Evolutionary conservation across 495 filamentous ascomycete genomes (phyloP).

Genomic region (Penicillium crystallinum): DNA sequence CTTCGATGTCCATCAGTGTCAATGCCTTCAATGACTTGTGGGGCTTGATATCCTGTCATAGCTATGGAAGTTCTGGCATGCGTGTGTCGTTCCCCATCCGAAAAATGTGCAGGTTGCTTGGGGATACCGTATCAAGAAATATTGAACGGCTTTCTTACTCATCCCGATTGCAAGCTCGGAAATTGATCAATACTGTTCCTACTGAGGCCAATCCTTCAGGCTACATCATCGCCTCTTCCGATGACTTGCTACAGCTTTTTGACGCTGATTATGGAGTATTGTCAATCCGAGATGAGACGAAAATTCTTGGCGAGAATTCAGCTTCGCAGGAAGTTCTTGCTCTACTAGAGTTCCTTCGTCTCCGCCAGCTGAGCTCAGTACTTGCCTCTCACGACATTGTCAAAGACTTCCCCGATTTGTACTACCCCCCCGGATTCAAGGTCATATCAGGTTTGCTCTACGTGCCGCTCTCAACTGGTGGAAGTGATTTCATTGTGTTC

Average conservation of each 20-base stretch:
- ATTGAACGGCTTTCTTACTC: constrained; percentile 87
- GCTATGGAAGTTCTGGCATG: constrained; percentile 78
- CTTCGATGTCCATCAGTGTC: constrained; percentile 93
- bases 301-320: constrained; percentile 70
- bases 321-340: constrained; percentile 81
- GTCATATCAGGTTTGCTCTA: constrained; percentile 77
- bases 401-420: constrained; percentile 77
- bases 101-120: constrained; percentile 90
- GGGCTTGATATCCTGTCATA: constrained; percentile 87
- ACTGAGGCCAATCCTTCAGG: constrained; percentile 80
- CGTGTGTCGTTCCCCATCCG: constrained; percentile 85
- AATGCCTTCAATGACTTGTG: constrained; percentile 80
- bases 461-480: constrained; percentile 73
- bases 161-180: constrained; percentile 62
- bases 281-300: constrained; percentile 82
- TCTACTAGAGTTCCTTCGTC: constrained; percentile 77
- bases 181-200: constrained; percentile 51
- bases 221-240: constrained; percentile 87
- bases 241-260: constrained; percentile 80
- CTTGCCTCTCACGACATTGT: constrained; percentile 70
- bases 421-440: constrained; percentile 73
- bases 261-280: constrained; percentile 85
- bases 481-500: constrained; percentile 86
- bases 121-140: constrained; percentile 81
- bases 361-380: constrained; percentile 72